A percentile compares a stretch with the other conserved stretches of the same genome.
Evolutionary conservation across 2,329 filamentous ascomycete species (phyloP).

Genomic region (Sclerotinia sclerotiorum): DNA sequence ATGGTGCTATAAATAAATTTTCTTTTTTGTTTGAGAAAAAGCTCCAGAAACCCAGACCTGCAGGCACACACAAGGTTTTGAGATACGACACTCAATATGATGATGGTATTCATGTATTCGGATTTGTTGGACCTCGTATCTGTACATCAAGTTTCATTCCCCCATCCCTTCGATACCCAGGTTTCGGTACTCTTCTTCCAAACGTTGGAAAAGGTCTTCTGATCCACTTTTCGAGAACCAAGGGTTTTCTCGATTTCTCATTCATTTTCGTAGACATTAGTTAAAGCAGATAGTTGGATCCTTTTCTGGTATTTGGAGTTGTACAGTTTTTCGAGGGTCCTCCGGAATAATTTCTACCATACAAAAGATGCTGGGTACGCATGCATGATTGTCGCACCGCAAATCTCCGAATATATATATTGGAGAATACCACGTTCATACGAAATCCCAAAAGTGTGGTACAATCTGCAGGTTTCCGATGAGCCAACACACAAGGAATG

Average conservation of each 20-base stretch:
- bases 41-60: slow-evolving; percentile 14
- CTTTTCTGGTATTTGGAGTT: neutral
- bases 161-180: neutral
- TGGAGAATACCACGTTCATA: slow-evolving; percentile 14
- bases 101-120: slow-evolving; percentile 7
- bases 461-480: slow-evolving; percentile 24
- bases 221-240: neutral
- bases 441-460: slow-evolving; percentile 1
- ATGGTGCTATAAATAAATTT: slow-evolving; percentile 2
- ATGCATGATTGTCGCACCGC: slow-evolving; percentile 8
- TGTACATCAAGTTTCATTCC: neutral
- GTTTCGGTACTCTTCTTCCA: neutral
- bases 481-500: slow-evolving; percentile 22
- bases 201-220: slow-evolving; percentile 12
- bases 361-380: neutral
- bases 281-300: neutral
- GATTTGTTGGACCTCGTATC: slow-evolving; percentile 10
- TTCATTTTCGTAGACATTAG: slow-evolving; percentile 11
- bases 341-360: slow-evolving; percentile 2
- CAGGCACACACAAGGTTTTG: slow-evolving; percentile 12
- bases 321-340: slow-evolving; percentile 2
- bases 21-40: slow-evolving; percentile 8
- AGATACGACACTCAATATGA: slow-evolving; percentile 6
- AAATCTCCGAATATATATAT: slow-evolving; percentile 14
- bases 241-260: neutral